Conservation (phyloP, 1,284 basidiomycete genomes). For the Mycosarcoma mackinlayi region DNA sequence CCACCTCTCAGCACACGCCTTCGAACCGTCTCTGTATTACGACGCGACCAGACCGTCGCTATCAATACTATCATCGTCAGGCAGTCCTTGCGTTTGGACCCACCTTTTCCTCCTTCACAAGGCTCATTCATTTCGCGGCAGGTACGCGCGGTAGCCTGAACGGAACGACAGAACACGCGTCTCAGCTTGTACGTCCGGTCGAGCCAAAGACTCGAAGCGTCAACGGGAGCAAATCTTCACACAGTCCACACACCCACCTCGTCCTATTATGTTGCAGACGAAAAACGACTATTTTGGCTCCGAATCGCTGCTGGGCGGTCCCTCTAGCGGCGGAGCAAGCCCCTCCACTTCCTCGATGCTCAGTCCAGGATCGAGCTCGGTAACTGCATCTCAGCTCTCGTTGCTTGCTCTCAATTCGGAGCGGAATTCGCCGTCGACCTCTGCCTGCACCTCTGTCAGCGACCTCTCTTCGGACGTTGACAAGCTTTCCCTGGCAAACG, state of each 20-base stretch:
- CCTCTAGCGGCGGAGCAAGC: constrained; percentile 34
- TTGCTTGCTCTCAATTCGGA: constrained; percentile 26
- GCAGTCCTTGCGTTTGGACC: no score
- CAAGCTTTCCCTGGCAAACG: constrained; percentile 22
- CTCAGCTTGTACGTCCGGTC: no score
- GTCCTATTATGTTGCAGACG: constrained; percentile 10
- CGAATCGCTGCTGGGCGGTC: constrained; percentile 17
- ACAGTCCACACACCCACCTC: background rate
- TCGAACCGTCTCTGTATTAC: no score
- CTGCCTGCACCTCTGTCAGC: constrained; percentile 46
- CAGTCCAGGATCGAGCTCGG: constrained; percentile 34
- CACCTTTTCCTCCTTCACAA: background rate
- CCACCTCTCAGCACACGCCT: no score
- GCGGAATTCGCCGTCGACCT: constrained; percentile 34
- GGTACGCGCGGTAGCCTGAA: constrained; percentile 4
- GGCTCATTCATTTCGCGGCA: constrained; percentile 4
- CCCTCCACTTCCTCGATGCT: constrained; percentile 27
- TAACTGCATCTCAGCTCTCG: constrained; percentile 37
- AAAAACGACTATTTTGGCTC: constrained; percentile 43
- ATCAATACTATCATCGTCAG: no score
- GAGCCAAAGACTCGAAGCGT: no score
- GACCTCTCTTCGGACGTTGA: constrained; percentile 34
- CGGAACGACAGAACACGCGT: background rate
- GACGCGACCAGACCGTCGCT: no score
- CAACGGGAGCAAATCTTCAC: no score